These are phyloP conservation scores for Penicillium sclerotigenum DNA, from an alignment of 2,329 filamentous ascomycete species.

Conservation along the genomic window DNA sequence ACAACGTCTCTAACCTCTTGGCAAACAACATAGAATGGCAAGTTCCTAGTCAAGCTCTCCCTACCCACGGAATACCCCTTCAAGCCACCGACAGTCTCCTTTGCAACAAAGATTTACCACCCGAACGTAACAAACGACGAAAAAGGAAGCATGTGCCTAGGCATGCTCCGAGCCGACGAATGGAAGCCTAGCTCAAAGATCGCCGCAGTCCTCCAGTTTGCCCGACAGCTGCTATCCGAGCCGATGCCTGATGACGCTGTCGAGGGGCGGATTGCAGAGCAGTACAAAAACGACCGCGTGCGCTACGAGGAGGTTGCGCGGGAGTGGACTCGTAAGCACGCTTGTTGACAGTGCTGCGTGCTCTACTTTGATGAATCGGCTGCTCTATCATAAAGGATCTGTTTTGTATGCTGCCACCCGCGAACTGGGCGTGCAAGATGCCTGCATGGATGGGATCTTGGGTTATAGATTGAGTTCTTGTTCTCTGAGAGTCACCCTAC, in stretches of 20 bases:
- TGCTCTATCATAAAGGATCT: not conserved
- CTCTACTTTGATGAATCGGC: not conserved
- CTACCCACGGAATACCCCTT: slow-evolving; percentile 84
- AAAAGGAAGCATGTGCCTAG: slow-evolving; percentile 80
- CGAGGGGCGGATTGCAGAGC: slow-evolving; percentile 79
- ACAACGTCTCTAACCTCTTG: slow-evolving; percentile 3
- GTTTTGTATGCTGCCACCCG: not conserved
- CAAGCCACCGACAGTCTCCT: slow-evolving; percentile 76
- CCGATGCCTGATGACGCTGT: slow-evolving; percentile 88
- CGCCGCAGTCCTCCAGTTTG: slow-evolving; percentile 69
- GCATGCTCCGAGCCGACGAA: slow-evolving; percentile 76
- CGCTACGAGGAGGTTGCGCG: slow-evolving; percentile 72
- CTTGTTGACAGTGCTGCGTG: slow-evolving; percentile 43
- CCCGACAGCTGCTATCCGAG: slow-evolving; percentile 70
- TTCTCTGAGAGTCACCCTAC: not conserved
- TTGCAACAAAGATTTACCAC: slow-evolving; percentile 90
- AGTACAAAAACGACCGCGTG: slow-evolving; percentile 66
- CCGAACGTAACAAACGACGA: slow-evolving; percentile 89
- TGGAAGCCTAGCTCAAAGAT: slow-evolving; percentile 90
- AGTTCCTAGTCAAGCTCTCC: slow-evolving; percentile 68
- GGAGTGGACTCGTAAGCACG: slow-evolving; percentile 72
- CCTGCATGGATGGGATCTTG: not conserved
- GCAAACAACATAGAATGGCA: slow-evolving; percentile 55
- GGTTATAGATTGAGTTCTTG: not conserved
- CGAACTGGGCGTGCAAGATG: not conserved